A percentile compares a stretch with the other conserved stretches of the same genome.
phyloP scores from a whole-genome alignment of 176 grass and related monocot species.

The Carex littledalei region DNA sequence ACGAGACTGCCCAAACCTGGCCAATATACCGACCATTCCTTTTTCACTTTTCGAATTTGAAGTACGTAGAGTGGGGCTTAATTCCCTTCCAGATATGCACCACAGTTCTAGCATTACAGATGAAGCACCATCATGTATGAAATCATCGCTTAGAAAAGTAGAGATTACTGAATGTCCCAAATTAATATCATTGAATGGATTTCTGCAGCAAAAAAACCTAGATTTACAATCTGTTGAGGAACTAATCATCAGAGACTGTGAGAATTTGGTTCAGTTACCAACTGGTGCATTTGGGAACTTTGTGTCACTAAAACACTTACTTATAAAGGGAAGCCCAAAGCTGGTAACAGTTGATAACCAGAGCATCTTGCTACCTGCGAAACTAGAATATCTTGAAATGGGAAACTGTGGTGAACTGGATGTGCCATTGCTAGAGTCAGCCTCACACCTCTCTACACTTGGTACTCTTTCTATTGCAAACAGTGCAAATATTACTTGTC shows the following conservation, averaged over 20 bases:
- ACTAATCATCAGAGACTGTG: neutral
- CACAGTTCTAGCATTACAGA: neutral
- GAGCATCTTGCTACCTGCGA: no score
- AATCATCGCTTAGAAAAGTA: neutral
- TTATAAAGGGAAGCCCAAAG: no score
- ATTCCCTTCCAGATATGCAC: conserved; percentile 19
- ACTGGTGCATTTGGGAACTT: no score
- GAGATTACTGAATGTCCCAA: neutral
- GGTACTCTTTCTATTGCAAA: no score
- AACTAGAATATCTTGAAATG: no score
- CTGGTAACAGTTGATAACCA: no score
- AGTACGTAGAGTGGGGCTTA: conserved; percentile 5
- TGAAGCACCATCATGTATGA: neutral
- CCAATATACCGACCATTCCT: conserved; percentile 25
- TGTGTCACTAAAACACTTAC: no score
- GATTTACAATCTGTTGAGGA: neutral
- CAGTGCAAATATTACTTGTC: no score
- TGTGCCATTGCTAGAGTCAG: no score
- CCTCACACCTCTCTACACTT: no score
- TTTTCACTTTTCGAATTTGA: conserved; percentile 5
- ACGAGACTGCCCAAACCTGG: conserved; percentile 9
- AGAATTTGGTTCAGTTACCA: conserved; percentile 5
- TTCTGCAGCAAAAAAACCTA: conserved; percentile 15
- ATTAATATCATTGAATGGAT: conserved; percentile 11
- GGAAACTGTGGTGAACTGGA: no score